Conservation (phyloP, 2,329 filamentous ascomycete genomes). For the Beauveria scarabaeidicola region DNA sequence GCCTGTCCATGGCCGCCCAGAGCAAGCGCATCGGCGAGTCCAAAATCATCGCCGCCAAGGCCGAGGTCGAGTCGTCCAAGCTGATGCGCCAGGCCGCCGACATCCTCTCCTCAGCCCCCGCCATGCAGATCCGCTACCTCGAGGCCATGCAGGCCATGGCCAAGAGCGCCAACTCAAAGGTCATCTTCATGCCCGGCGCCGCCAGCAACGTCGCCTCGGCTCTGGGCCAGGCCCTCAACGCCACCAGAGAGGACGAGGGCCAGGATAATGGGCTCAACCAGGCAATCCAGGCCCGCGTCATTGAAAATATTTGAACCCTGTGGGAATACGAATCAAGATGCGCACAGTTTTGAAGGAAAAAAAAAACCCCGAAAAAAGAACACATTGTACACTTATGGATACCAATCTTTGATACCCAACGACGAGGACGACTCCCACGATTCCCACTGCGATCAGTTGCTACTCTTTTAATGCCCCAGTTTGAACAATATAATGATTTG, state of each 20-base stretch:
- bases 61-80: constrained; percentile 94
- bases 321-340: background rate
- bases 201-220: constrained; percentile 39
- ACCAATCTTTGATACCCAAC: constrained; percentile 12
- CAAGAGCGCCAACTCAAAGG: constrained; percentile 82
- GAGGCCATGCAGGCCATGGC: constrained; percentile 99
- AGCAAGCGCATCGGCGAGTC: constrained; percentile 96
- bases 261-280: constrained; percentile 54
- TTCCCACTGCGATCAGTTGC: background rate
- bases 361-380: background rate
- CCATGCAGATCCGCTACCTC: constrained; percentile 97
- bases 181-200: constrained; percentile 67
- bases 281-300: constrained; percentile 70
- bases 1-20: constrained; percentile 95
- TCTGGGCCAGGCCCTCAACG: constrained; percentile 33
- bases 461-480: background rate
- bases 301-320: constrained; percentile 69
- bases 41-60: constrained; percentile 95
- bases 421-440: background rate
- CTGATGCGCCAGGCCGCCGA: constrained; percentile 90
- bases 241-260: constrained; percentile 21
- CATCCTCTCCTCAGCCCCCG: constrained; percentile 81
- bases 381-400: constrained; percentile 6
- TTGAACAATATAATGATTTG: background rate
- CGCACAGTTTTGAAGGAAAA: background rate